These are phyloP conservation scores for Marasmius sp. DNA, from an alignment of 1,284 basidiomycete species.

Conservation along the genomic window DNA sequence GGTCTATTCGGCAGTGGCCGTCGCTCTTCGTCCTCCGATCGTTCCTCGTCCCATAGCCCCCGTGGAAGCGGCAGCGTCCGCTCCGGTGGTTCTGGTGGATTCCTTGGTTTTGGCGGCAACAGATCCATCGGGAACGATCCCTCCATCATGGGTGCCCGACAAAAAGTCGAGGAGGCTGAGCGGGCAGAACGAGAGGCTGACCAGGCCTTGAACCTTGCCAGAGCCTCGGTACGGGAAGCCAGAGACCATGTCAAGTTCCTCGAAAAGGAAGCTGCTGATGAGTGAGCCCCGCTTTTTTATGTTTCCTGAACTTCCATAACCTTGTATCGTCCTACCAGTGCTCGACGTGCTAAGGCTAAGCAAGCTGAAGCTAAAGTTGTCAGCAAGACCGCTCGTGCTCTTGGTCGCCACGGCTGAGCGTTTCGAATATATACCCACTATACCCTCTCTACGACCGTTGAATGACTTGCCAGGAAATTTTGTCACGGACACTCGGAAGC, in stretches of 20 bases:
- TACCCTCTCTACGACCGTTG: background rate
- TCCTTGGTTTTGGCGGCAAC: slow-evolving; percentile 22
- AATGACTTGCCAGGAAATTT: background rate
- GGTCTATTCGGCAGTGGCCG: slow-evolving; percentile 21
- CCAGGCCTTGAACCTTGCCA: slow-evolving; percentile 45
- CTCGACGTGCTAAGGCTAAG: slow-evolving; percentile 55
- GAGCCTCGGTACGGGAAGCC: slow-evolving; percentile 49
- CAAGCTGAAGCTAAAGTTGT: slow-evolving; percentile 58
- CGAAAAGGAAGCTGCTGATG: slow-evolving; percentile 54
- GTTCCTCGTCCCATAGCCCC: slow-evolving; percentile 8
- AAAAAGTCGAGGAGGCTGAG: slow-evolving; percentile 56
- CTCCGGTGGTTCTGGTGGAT: slow-evolving; percentile 20
- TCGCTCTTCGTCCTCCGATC: slow-evolving; percentile 1
- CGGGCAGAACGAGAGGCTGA: slow-evolving; percentile 56
- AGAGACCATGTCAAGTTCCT: slow-evolving; percentile 51
- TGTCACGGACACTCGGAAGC: background rate
- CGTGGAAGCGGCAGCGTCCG: slow-evolving; percentile 17
- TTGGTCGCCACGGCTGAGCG: slow-evolving; percentile 53
- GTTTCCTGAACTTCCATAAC: background rate
- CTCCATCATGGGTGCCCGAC: slow-evolving; percentile 47
- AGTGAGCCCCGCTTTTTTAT: slow-evolving; percentile 39
- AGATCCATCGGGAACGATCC: slow-evolving; percentile 41
- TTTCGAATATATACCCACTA: background rate
- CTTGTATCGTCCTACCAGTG: slow-evolving; percentile 32
- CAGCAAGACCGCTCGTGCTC: slow-evolving; percentile 49